Conservation (phyloP, 352 stramenopile genomes). For the Discostella stelligera region DNA sequence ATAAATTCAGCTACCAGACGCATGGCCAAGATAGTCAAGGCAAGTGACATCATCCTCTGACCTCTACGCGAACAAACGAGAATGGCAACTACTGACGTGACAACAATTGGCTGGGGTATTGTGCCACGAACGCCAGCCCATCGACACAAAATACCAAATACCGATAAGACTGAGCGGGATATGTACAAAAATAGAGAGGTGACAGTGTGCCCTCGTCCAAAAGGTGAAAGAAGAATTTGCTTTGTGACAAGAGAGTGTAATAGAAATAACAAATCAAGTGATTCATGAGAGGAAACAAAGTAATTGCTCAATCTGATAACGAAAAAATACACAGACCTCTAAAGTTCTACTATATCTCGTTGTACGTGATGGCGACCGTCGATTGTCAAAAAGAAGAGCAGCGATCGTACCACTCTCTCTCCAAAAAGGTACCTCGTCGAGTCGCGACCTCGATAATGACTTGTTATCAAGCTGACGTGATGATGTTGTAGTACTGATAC, state of each 20-base stretch:
- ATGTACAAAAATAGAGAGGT: slow-evolving; percentile 39
- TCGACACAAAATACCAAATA: slow-evolving; percentile 40
- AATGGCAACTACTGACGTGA: slow-evolving; percentile 34
- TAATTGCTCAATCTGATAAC: background rate
- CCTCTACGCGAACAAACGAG: slow-evolving; percentile 33
- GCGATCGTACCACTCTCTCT: slow-evolving; percentile 32
- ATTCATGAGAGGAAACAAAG: background rate
- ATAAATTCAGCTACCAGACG: slow-evolving; percentile 59
- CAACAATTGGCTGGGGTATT: slow-evolving; percentile 60
- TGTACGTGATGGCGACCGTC: background rate
- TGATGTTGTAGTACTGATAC: background rate
- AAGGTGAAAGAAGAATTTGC: slow-evolving; percentile 30
- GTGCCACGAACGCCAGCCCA: slow-evolving; percentile 62
- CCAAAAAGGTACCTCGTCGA: slow-evolving; percentile 40
- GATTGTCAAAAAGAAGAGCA: slow-evolving; percentile 40
- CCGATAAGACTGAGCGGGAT: slow-evolving; percentile 16
- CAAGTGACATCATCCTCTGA: slow-evolving; percentile 27
- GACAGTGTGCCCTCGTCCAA: slow-evolving; percentile 27
- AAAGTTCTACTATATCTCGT: slow-evolving; percentile 14
- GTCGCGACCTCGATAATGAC: slow-evolving; percentile 11
- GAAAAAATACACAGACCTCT: slow-evolving; percentile 8
- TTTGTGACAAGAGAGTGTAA: background rate
- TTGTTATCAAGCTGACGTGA: background rate
- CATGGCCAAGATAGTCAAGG: slow-evolving; percentile 47
- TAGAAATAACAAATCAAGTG: background rate